phyloP scores from a whole-genome alignment of 2,329 filamentous ascomycete genomes.

The Chalaropsis ovoidea region DNA sequence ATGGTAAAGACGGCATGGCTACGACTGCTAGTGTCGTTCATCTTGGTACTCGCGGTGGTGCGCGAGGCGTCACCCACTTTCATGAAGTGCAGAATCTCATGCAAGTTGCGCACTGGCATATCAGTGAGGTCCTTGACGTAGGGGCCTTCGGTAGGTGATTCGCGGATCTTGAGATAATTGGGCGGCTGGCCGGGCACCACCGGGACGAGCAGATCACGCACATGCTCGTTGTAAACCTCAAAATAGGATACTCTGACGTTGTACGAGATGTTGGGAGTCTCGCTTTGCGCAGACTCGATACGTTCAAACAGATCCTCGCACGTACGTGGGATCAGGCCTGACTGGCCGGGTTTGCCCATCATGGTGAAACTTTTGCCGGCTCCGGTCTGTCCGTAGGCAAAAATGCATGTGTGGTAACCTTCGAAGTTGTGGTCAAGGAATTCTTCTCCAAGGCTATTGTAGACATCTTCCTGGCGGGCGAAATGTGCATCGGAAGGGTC shows the following conservation, averaged over 20 bases:
- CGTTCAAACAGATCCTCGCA: slow-evolving; percentile 93
- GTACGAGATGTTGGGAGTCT: slow-evolving; percentile 87
- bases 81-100: slow-evolving; percentile 85
- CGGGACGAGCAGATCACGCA: slow-evolving; percentile 81
- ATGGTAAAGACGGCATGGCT: slow-evolving; percentile 98
- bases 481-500: slow-evolving; percentile 70
- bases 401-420: slow-evolving; percentile 98
- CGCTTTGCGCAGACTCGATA: slow-evolving; percentile 65
- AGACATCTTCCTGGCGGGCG: slow-evolving; percentile 84
- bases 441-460: slow-evolving; percentile 87
- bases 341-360: slow-evolving; percentile 81
- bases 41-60: slow-evolving; percentile 88
- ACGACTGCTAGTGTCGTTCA: slow-evolving; percentile 97
- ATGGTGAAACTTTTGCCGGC: slow-evolving; percentile 97
- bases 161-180: slow-evolving; percentile 92
- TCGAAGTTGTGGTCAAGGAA: slow-evolving; percentile 99
- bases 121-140: slow-evolving; percentile 97
- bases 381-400: slow-evolving; percentile 95
- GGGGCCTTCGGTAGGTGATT: slow-evolving; percentile 86
- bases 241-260: slow-evolving; percentile 97
- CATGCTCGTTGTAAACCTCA: slow-evolving; percentile 98
- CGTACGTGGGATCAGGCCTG: slow-evolving; percentile 85
- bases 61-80: slow-evolving; percentile 77
- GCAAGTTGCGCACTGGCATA: slow-evolving; percentile 75
- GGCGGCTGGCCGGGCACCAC: slow-evolving; percentile 59